These are phyloP conservation scores for Apiospora rasikravindrae DNA, from an alignment of 2,329 filamentous ascomycete species.

Conservation along the genomic window DNA sequence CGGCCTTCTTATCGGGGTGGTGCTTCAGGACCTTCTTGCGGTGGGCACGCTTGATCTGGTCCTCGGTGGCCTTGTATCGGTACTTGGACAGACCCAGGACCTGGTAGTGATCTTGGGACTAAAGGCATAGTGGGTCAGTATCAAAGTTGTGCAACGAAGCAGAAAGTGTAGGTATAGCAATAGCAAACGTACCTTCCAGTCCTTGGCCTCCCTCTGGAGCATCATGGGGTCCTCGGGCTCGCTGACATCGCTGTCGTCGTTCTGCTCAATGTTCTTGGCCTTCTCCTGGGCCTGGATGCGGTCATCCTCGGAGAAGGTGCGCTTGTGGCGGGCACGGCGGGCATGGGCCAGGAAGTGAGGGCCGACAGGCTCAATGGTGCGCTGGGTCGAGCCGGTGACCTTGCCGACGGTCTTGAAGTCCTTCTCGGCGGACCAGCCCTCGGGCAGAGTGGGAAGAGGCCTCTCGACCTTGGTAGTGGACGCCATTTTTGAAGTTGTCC, in stretches of 20 bases:
- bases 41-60: conserved; percentile 98
- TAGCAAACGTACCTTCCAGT: conserved; percentile 83
- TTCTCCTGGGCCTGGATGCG: conserved; percentile 94
- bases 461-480: conserved; percentile 64
- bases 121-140: conserved; percentile 22
- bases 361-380: conserved; percentile 93
- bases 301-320: conserved; percentile 98
- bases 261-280: conserved; percentile 93
- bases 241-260: conserved; percentile 88
- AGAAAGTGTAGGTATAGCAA: neutral
- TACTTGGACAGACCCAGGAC: conserved; percentile 92
- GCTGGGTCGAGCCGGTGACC: conserved; percentile 77
- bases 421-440: conserved; percentile 85
- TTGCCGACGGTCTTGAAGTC: conserved; percentile 86
- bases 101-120: conserved; percentile 97
- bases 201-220: conserved; percentile 92
- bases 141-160: neutral
- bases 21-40: conserved; percentile 99
- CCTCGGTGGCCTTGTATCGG: conserved; percentile 90
- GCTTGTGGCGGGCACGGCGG: conserved; percentile 92
- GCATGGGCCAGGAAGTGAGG: conserved; percentile 98
- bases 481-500: conserved; percentile 60
- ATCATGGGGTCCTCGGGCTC: conserved; percentile 93
- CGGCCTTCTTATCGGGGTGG: conserved; percentile 98
- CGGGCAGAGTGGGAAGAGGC: conserved; percentile 76